Evolutionary conservation across 2,329 filamentous ascomycete species (phyloP).

Genomic region (Alternaria sp.): DNA sequence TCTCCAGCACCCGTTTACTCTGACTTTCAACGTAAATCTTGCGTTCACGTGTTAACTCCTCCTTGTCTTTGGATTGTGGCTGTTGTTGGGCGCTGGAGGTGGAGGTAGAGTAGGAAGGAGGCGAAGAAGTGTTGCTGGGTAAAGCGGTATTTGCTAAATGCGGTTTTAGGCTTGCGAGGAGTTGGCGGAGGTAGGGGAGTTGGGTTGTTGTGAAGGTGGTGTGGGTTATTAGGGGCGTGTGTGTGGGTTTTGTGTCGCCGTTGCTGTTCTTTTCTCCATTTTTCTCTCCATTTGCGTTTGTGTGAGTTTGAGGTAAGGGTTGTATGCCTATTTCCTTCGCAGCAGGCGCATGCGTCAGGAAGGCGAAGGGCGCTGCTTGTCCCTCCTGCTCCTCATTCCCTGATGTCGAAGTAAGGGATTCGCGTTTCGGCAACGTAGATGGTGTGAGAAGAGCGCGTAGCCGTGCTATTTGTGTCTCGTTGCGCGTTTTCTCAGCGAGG

Average conservation of each 20-base stretch:
- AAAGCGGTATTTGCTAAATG: slow-evolving; percentile 59
- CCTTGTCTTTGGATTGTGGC: slow-evolving; percentile 34
- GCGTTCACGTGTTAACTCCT: slow-evolving; percentile 69
- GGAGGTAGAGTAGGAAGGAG: background rate
- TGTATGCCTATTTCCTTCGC: slow-evolving; percentile 55
- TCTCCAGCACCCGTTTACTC: slow-evolving; percentile 77
- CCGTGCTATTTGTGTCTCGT: slow-evolving; percentile 71
- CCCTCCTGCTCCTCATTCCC: background rate
- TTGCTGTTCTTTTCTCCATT: background rate
- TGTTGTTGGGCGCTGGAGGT: background rate
- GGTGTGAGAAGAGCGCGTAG: slow-evolving; percentile 63
- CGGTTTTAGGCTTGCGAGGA: slow-evolving; percentile 72
- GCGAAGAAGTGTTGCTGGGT: slow-evolving; percentile 24
- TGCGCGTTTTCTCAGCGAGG: slow-evolving; percentile 71
- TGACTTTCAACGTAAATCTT: slow-evolving; percentile 84
- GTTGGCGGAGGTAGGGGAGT: slow-evolving; percentile 75
- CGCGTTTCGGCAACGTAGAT: slow-evolving; percentile 17
- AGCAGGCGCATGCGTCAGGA: slow-evolving; percentile 60
- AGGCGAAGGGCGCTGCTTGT: slow-evolving; percentile 54
- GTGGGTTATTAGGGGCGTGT: slow-evolving; percentile 67
- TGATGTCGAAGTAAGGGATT: slow-evolving; percentile 25
- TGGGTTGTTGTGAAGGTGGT: slow-evolving; percentile 82
- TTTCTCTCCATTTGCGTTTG: slow-evolving; percentile 13
- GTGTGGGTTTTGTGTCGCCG: slow-evolving; percentile 49
- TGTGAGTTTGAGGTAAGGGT: slow-evolving; percentile 29